Base-by-base conservation (phyloP, 768 basidiomycete genomes). In the Candolleomyces aberdarensis region DNA sequence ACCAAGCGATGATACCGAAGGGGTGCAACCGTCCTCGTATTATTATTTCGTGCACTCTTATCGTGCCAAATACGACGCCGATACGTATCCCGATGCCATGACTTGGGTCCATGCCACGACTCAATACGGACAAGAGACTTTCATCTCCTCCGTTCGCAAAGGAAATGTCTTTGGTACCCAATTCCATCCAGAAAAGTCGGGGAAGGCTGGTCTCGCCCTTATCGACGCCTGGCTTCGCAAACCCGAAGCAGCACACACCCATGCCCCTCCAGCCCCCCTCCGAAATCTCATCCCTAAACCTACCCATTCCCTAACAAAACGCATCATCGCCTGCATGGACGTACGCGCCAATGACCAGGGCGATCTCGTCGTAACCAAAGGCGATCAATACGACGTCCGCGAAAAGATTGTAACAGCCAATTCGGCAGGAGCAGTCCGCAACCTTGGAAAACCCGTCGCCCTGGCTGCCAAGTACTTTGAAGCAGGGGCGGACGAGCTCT, bases 21-120 rank as follows among this genome's bases (percentile, higher is more conserved):
- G 78, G 54, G 71, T 85, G 67, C 76, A 81, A 54, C 72, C 77
- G 55, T 71, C 79, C n/a, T 80, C 85, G 19, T 87, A 88, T 69
- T 98, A 96, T 71, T 99, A 99, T 76, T 99, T 96, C 71, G 96
- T 99, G 39, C 97, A 99, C 77, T 98, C 97, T 14, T 99, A 86
- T 78, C 85, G 90, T 65, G 93, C 90, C 58, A 85, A 81, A 56
- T 95, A 93, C 70, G 82, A 86, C 64, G 81, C 85, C 43, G 77
- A 74, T 61, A 74, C 68, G 51, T 74, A 83, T 66, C 79, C 81
- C 14, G 82, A 80, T 50, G 81, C 86, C 20, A 83, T 87, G 47
- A 73, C 85, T 59, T 98, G 94, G 90, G 83, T 85, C 3, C 85
- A 96, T 74, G 86, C 91, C 14, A 88, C 89, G 20, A 94, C 96